Conservation (phyloP, 2,329 filamentous ascomycete genomes). For the Chaetomium globosum region DNA sequence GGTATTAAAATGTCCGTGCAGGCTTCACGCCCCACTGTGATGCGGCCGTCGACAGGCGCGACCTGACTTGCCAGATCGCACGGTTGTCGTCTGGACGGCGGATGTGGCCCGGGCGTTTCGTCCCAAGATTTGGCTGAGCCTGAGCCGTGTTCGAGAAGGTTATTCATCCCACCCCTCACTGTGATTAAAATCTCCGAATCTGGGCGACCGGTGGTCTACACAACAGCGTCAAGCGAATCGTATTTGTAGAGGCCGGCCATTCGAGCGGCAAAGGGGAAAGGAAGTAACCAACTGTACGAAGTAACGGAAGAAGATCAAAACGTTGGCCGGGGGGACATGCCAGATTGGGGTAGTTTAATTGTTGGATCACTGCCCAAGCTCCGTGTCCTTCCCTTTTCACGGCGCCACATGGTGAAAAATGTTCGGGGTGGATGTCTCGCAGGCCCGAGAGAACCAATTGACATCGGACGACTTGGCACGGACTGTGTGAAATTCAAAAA, state of each 20-base stretch:
- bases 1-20: slow-evolving; percentile 5
- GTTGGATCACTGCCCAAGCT: neutral
- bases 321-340: slow-evolving; percentile 10
- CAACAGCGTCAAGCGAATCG: neutral
- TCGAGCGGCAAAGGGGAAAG: neutral
- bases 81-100: neutral
- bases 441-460: slow-evolving; percentile 22
- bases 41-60: neutral
- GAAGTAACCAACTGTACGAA: neutral
- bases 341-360: slow-evolving; percentile 13
- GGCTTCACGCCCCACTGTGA: neutral
- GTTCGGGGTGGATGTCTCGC: slow-evolving; percentile 27
- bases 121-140: slow-evolving; percentile 26
- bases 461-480: slow-evolving; percentile 1
- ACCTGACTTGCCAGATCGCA: neutral
- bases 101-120: slow-evolving; percentile 30
- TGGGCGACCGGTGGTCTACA: neutral
- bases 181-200: no score
- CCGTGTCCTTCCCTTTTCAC: slow-evolving; percentile 24
- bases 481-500: neutral
- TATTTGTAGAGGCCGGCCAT: neutral
- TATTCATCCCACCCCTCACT: neutral
- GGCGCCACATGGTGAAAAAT: slow-evolving; percentile 19
- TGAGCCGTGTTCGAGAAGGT: slow-evolving; percentile 34
- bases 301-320: neutral